These are phyloP conservation scores for Beauveria sp. DNA, from an alignment of 2,329 filamentous ascomycete genomes.

Conservation along the genomic window DNA sequence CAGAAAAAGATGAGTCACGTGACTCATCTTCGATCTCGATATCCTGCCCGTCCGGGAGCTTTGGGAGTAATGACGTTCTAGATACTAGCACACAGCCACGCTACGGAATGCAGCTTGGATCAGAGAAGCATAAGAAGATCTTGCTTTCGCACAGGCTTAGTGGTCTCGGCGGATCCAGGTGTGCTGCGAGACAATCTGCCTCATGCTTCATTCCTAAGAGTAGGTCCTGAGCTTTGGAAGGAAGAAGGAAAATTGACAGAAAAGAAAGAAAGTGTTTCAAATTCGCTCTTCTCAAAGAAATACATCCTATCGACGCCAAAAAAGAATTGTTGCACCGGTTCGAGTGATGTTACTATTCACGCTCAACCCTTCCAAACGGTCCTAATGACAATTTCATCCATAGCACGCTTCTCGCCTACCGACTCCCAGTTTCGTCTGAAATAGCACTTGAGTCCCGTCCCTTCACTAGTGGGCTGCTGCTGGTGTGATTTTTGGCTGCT, in stretches of 20 bases:
- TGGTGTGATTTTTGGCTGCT: neutral
- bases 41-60: too few relatives aligned
- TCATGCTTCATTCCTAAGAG: too few relatives aligned
- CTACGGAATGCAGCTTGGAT: neutral
- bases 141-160: too few relatives aligned
- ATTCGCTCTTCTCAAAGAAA: too few relatives aligned
- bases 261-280: too few relatives aligned
- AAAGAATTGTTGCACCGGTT: too few relatives aligned
- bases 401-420: neutral
- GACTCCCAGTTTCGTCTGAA: neutral
- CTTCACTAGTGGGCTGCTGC: slow-evolving; percentile 1
- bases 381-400: neutral
- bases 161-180: too few relatives aligned
- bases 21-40: neutral
- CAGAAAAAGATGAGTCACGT: neutral
- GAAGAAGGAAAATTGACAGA: too few relatives aligned
- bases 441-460: neutral
- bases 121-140: too few relatives aligned
- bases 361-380: neutral
- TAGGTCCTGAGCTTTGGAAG: too few relatives aligned
- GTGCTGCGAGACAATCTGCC: too few relatives aligned
- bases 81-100: neutral
- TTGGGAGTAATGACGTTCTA: neutral
- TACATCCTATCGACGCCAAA: too few relatives aligned
- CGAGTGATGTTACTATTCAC: neutral